Base-by-base conservation (phyloP, 768 basidiomycete species). In the Russula brevipes region DNA sequence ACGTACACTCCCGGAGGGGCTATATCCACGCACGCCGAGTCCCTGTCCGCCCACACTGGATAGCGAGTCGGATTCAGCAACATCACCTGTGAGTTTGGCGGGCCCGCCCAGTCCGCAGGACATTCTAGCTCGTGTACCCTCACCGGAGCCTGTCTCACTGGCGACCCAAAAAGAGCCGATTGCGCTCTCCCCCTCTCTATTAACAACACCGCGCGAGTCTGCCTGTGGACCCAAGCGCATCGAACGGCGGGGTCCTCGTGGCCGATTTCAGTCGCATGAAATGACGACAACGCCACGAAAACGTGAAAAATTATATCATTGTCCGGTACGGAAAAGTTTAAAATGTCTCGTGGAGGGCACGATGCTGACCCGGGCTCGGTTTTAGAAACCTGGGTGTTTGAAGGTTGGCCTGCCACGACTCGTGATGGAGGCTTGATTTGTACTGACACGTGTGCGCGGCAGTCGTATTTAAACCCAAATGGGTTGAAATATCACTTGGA, bases 401-500 rank as follows among this genome's bases (percentile, higher is more conserved):
- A 87, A 84, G 76, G 80, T 78, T 64, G 60, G 75, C 66, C n/a
- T 64, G 46, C 33, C 52, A 12, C n/a, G n/a, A 42, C 39, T 60
- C 54, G 30, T 38, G 9, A n/a, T 30, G 58, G 53, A 50, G 41
- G 33, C 44, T 17, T 30, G n/a, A 31, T 60, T 31, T 54, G 19
- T 5, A 39, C 63, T 69, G 52, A 67, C 55, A 9, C 47, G 47
- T 45, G 44, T 16, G 19, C 44, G 31, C 16, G 45, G 19, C 69
- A 85, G 80, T 73, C 80, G 35, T 88, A 88, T 68, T 78, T 85
- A 46, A 86, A 85, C 71, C 80, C 84, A 8, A 87, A 86, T 65
- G 86, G 87, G 10, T 75, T 87, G 51, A 85, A 85, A 70, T 86
- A 88, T 68, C 86, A 87, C 67, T 72, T 84, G 55, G 82, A 85